A percentile compares a stretch with the other conserved stretches of the same genome.
Evolutionary conservation across 306 rosid genomes (phyloP).

Genomic region (Fagus crenata): DNA sequence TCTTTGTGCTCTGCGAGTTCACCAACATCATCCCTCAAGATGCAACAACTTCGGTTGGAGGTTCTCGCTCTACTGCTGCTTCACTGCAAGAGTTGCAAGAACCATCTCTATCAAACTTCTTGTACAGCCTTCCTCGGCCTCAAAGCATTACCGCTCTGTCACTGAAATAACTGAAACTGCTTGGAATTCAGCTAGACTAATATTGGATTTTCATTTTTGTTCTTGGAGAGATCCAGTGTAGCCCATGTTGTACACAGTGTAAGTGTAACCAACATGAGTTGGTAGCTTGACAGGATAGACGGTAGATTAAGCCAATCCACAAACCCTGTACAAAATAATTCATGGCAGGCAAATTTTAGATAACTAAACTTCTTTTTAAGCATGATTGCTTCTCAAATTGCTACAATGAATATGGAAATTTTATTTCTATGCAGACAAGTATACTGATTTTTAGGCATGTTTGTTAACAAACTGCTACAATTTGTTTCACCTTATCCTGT

Average conservation of each 20-base stretch:
- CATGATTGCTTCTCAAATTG: too few relatives aligned
- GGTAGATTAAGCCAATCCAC: slow-evolving; percentile 79
- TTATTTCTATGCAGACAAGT: background rate
- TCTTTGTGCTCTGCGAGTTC: too few relatives aligned
- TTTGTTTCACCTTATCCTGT: slow-evolving; percentile 51
- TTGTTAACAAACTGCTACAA: background rate
- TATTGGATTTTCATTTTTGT: slow-evolving; percentile 16
- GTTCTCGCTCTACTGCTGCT: too few relatives aligned
- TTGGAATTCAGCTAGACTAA: background rate
- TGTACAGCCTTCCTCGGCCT: too few relatives aligned
- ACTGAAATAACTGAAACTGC: too few relatives aligned
- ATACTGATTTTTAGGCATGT: background rate
- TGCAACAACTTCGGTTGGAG: too few relatives aligned
- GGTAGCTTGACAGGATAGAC: slow-evolving; percentile 54
- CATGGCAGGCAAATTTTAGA: background rate
- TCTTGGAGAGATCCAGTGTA: slow-evolving; percentile 27
- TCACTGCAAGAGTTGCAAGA: too few relatives aligned
- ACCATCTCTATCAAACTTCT: too few relatives aligned
- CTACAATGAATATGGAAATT: too few relatives aligned
- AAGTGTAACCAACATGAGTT: slow-evolving; percentile 33
- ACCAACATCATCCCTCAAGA: too few relatives aligned
- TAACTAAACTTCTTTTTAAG: background rate
- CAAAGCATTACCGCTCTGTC: too few relatives aligned
- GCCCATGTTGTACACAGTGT: slow-evolving; percentile 48
- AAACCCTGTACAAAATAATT: slow-evolving; percentile 52